These are phyloP conservation scores for Dactylis glomerata DNA, from an alignment of 176 grass and related monocot species.

Conservation along the genomic window DNA sequence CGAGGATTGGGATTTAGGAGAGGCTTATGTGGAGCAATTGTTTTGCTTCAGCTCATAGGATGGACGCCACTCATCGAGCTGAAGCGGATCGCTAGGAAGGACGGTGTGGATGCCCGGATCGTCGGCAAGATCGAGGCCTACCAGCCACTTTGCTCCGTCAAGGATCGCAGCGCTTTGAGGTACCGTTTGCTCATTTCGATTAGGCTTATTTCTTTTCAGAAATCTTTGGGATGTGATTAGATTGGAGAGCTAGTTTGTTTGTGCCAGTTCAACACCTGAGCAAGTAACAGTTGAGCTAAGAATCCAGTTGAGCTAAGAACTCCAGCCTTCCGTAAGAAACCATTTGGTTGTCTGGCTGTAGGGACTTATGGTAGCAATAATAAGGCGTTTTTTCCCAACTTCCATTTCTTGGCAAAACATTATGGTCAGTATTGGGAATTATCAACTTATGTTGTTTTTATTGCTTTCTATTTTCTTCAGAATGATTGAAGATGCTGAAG, in stretches of 20 bases:
- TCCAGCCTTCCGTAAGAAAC: too few relatives aligned
- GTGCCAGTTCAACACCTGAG: neutral
- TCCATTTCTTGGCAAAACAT: too few relatives aligned
- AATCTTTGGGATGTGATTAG: neutral
- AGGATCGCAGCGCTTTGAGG: conserved; percentile 71
- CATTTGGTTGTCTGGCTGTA: too few relatives aligned
- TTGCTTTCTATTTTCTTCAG: conserved; percentile 9
- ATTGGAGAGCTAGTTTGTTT: neutral
- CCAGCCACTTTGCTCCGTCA: conserved; percentile 78
- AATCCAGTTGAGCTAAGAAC: too few relatives aligned
- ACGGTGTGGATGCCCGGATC: conserved; percentile 43
- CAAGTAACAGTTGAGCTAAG: neutral
- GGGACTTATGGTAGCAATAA: too few relatives aligned
- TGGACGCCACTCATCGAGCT: conserved; percentile 75
- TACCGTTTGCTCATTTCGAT: neutral
- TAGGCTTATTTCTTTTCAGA: neutral
- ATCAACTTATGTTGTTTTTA: neutral
- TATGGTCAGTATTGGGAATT: neutral
- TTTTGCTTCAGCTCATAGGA: conserved; percentile 52
- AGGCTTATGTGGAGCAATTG: neutral
- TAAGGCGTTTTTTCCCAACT: too few relatives aligned
- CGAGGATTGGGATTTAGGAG: neutral
- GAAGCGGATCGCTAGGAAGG: conserved; percentile 46
- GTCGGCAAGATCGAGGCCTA: conserved; percentile 71
- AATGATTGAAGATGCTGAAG: conserved; percentile 80